phyloP scores from a whole-genome alignment of 495 filamentous ascomycete genomes.

The Aspergillus taichungensis region DNA sequence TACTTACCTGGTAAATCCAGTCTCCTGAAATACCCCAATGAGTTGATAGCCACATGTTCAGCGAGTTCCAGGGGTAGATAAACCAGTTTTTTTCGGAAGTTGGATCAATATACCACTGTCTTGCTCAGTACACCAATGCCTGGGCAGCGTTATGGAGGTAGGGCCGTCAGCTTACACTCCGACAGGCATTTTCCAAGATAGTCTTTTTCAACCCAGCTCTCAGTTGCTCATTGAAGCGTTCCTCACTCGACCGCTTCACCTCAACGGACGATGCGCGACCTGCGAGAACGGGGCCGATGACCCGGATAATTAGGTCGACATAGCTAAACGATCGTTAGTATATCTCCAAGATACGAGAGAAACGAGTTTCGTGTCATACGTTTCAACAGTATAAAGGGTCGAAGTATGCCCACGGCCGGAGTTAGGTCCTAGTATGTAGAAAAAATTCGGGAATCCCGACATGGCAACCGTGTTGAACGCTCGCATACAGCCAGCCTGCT shows the following conservation, averaged over 20 bases:
- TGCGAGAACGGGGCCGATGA: slow-evolving; percentile 4
- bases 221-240: slow-evolving; percentile 2
- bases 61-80: slow-evolving; percentile 14
- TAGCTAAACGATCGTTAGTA: not conserved
- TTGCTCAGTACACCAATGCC: not conserved
- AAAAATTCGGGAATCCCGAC: slow-evolving; percentile 14
- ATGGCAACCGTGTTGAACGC: slow-evolving; percentile 10
- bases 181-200: slow-evolving; percentile 5
- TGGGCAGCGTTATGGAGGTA: not conserved
- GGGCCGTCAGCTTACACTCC: slow-evolving; percentile 3
- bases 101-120: slow-evolving; percentile 3
- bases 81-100: slow-evolving; percentile 9
- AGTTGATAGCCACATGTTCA: slow-evolving; percentile 5
- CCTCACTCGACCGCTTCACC: slow-evolving; percentile 5
- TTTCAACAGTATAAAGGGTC: too few species aligned
- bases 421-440: slow-evolving; percentile 11
- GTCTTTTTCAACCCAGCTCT: slow-evolving; percentile 7
- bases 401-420: slow-evolving; percentile 10
- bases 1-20: too few species aligned
- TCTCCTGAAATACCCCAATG: too few species aligned
- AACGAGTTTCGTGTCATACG: too few species aligned
- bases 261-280: slow-evolving; percentile 7
- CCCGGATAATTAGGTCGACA: slow-evolving; percentile 5
- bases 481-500: slow-evolving; percentile 2
- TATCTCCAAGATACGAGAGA: too few species aligned